Evolutionary conservation across 345 rosid genomes (phyloP), one percentile per base, ranked within the genome.

Genomic region (Salix dunnii): DNA sequence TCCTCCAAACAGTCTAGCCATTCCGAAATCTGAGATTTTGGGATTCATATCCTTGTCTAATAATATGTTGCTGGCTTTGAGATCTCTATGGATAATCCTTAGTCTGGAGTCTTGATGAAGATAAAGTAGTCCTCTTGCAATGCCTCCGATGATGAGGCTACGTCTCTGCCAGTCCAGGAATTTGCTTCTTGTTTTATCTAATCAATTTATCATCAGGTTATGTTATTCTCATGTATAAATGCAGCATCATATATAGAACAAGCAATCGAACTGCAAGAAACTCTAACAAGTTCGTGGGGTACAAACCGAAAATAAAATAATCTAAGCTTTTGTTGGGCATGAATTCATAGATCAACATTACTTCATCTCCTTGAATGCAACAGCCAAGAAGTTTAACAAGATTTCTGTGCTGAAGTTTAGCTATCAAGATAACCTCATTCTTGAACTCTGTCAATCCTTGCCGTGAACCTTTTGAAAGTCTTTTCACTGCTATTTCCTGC

Each of bases 341-440:
- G 75, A 71, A 82, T 53, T 82, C 85, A 27, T 82, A 82, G 48
- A 82, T 72, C 36, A 82, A 71, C 82, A 82, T 28, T 30, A 33
- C 78, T 53, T 82, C 80, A 7, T 72, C 80, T 53, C 68, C 80
- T 68, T 82, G 64, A 46, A 75, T 71, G 77, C 82, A 75, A 27
- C 73, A 82, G 12, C 85, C 85, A 23, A 76, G 76, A 77, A 88
- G 87, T 68, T 76, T 80, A 17, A 86, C 91, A 10, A 88, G 86
- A 70, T 88, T 88, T 27, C 89, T 77, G 74, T 86, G 89, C 63
- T 86, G 91, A 71, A 88, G 85, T 70, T 86, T 86, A 14, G 84
- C 85, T 13, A 88, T 83, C 38, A 83, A 53, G 14, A 66, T 81
- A 2, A 83, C 87, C 61, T 88, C 91, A 35, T 82, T 88, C 73